Evolutionary conservation across 1,284 basidiomycete genomes (phyloP).

Genomic region (Phylloboletellus chloephorus): DNA sequence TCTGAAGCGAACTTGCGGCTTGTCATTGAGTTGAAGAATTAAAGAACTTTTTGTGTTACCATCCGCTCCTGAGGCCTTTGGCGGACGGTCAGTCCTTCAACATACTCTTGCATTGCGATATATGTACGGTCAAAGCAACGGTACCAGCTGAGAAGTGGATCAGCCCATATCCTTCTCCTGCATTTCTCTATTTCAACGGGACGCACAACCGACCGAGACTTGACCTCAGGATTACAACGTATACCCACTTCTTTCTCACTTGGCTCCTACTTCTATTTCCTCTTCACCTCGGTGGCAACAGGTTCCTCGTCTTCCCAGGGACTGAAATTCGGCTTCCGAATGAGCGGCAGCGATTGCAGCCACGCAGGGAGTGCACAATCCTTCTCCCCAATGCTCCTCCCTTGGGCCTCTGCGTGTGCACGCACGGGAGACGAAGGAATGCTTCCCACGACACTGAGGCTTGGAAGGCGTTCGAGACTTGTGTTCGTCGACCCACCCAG

Average conservation of each 20-base stretch:
- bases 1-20: background rate
- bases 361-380: conserved; percentile 43
- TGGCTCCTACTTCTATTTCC: conserved; percentile 16
- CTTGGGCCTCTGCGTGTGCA: conserved; percentile 34
- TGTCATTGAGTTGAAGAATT: background rate
- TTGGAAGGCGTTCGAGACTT: conserved; percentile 68
- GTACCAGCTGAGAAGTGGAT: conserved; percentile 21
- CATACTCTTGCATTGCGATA: conserved; percentile 29
- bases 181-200: conserved; percentile 15
- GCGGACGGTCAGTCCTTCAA: too few species aligned
- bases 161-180: conserved; percentile 20
- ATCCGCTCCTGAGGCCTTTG: too few species aligned
- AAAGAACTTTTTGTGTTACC: too few species aligned
- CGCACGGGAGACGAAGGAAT: conserved; percentile 57
- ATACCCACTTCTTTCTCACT: background rate
- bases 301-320: conserved; percentile 62
- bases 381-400: conserved; percentile 28
- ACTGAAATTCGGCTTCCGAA: conserved; percentile 56
- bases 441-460: conserved; percentile 63
- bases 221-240: conserved; percentile 14
- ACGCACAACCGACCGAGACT: conserved; percentile 13
- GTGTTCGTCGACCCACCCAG: conserved; percentile 62
- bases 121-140: conserved; percentile 28
- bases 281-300: conserved; percentile 21
- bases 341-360: conserved; percentile 49